Evolutionary conservation across 75 land plant species (phyloP).

Genomic region (Pseudotsuga menziesii): DNA sequence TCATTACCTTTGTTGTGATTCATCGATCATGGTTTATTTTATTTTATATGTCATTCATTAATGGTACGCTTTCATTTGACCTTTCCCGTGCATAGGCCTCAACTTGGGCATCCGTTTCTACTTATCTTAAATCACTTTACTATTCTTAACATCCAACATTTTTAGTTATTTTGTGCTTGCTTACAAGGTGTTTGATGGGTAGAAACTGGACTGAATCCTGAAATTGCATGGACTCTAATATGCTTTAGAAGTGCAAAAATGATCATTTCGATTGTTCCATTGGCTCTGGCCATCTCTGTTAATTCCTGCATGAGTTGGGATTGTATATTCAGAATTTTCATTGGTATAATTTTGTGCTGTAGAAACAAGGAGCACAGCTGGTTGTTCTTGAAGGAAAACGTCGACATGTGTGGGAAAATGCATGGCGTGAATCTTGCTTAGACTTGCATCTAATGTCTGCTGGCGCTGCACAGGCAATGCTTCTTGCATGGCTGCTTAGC

Average conservation of each 20-base stretch:
- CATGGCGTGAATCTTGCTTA: constrained; percentile 80
- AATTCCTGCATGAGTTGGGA: background rate
- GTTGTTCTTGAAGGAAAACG: constrained; percentile 91
- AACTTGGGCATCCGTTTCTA: background rate
- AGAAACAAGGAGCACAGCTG: constrained; percentile 88
- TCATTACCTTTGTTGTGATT: background rate
- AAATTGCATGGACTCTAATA: background rate
- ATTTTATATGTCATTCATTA: too few species aligned
- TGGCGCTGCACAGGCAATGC: constrained; percentile 98
- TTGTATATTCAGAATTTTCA: background rate
- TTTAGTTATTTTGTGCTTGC: background rate
- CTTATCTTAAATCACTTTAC: background rate
- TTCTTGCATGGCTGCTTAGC: constrained; percentile 87
- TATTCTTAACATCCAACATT: background rate
- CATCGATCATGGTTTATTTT: background rate
- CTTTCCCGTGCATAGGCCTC: background rate
- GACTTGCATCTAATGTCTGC: constrained; percentile 98
- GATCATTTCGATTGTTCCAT: background rate
- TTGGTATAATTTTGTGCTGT: background rate
- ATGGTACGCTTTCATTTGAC: background rate
- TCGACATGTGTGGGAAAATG: constrained; percentile 86
- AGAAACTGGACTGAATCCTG: background rate
- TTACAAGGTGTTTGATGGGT: background rate
- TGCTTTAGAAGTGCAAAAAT: background rate
- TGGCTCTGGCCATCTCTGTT: background rate